Evolutionary conservation across 371 early-diverging fungal genomes (phyloP).

Genomic region (Nematocida displodere): DNA sequence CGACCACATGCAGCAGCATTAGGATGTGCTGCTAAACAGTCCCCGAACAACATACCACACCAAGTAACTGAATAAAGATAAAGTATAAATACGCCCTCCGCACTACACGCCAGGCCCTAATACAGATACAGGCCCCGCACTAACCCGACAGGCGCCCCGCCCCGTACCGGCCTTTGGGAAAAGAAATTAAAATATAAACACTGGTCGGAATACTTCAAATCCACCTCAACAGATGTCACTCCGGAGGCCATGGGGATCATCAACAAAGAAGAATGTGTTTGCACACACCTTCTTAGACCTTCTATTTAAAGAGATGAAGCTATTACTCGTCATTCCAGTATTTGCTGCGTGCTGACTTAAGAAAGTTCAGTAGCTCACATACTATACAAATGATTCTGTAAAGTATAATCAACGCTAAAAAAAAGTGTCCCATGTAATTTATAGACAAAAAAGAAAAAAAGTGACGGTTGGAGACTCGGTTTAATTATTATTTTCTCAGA

Average conservation of each 20-base stretch:
- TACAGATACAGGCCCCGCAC: background rate
- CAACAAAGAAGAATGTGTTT: slow-evolving; percentile 10
- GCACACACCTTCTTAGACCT: slow-evolving; percentile 4
- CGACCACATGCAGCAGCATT: background rate
- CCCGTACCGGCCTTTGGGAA: no score
- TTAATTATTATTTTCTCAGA: no score
- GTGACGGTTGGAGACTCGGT: background rate
- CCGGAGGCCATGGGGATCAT: slow-evolving; percentile 34
- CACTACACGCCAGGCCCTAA: background rate
- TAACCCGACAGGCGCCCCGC: background rate
- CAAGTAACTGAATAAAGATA: background rate
- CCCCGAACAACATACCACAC: background rate
- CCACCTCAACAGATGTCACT: slow-evolving; percentile 49
- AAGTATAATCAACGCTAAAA: slow-evolving; percentile 50
- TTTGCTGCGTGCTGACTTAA: slow-evolving; percentile 31
- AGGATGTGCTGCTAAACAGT: background rate
- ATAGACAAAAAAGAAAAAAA: slow-evolving; percentile 42
- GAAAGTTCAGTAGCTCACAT: slow-evolving; percentile 17
- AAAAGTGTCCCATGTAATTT: slow-evolving; percentile 11
- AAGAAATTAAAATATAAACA: slow-evolving; percentile 53
- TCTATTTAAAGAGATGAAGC: slow-evolving; percentile 41
- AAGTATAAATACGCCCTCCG: background rate
- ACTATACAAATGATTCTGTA: slow-evolving; percentile 58
- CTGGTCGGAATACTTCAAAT: slow-evolving; percentile 47
- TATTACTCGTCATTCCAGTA: slow-evolving; percentile 48